Conservation (phyloP, 495 filamentous ascomycete species). For the Talaromyces proteolyticus region DNA sequence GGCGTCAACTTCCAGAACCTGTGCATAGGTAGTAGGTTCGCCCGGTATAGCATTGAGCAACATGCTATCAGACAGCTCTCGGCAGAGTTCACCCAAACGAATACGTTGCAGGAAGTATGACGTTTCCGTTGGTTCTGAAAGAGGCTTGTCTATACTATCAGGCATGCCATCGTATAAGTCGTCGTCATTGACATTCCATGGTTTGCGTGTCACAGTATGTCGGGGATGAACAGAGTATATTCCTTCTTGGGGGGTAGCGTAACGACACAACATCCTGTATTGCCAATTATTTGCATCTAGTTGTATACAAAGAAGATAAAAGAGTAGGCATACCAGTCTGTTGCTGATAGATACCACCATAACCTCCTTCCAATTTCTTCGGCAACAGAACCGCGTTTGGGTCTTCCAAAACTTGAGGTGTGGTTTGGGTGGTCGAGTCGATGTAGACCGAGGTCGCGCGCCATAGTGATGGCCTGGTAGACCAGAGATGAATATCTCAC, state of each 20-base stretch:
- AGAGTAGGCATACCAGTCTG: slow-evolving; percentile 33
- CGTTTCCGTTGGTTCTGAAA: slow-evolving; percentile 34
- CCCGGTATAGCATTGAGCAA: slow-evolving; percentile 12
- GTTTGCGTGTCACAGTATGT: slow-evolving; percentile 38
- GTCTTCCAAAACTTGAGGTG: slow-evolving; percentile 6
- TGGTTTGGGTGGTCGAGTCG: slow-evolving; percentile 29
- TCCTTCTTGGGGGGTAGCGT: slow-evolving; percentile 27
- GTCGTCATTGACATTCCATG: slow-evolving; percentile 39
- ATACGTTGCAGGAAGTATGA: slow-evolving; percentile 41
- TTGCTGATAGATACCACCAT: slow-evolving; percentile 43
- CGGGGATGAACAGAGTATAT: slow-evolving; percentile 32
- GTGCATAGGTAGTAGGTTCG: slow-evolving; percentile 11
- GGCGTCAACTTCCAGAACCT: slow-evolving; percentile 22
- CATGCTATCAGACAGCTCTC: slow-evolving; percentile 32
- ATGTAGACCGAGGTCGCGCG: slow-evolving; percentile 35
- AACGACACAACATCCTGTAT: slow-evolving; percentile 28
- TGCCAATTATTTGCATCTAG: not conserved
- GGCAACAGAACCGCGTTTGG: slow-evolving; percentile 12
- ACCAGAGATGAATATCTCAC: slow-evolving; percentile 25
- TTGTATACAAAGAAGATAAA: not conserved
- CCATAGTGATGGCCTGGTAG: slow-evolving; percentile 20
- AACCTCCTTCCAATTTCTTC: slow-evolving; percentile 39
- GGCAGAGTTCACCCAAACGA: slow-evolving; percentile 37
- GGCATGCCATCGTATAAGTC: slow-evolving; percentile 31
- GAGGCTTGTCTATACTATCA: slow-evolving; percentile 14